Evolutionary conservation across 2,329 filamentous ascomycete species (phyloP).

Genomic region (Aspergillus hortae): DNA sequence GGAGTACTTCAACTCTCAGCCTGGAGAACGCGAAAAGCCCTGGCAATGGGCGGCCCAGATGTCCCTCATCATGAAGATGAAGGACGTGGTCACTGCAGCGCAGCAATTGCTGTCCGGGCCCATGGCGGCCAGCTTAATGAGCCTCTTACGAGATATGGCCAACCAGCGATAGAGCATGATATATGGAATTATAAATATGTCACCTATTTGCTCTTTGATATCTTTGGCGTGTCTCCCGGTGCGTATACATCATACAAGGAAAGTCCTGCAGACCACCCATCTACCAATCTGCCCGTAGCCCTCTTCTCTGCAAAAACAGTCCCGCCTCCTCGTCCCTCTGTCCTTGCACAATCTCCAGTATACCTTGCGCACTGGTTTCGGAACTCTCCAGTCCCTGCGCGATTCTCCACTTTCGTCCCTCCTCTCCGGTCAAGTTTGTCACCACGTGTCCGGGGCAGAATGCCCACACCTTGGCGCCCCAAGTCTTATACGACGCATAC

Average conservation of each 20-base stretch:
- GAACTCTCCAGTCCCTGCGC: conserved; percentile 21
- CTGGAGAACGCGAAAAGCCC: conserved; percentile 59
- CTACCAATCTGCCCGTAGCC: not conserved
- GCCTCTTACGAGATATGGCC: conserved; percentile 27
- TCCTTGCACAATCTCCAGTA: conserved; percentile 25
- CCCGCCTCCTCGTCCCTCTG: conserved; percentile 28
- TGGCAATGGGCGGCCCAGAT: conserved; percentile 77
- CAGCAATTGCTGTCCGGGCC: conserved; percentile 25
- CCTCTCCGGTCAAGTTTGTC: conserved; percentile 24
- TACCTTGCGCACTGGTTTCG: conserved; percentile 12
- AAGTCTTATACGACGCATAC: conserved; percentile 11
- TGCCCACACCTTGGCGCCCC: conserved; percentile 21
- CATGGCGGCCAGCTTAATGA: conserved; percentile 30
- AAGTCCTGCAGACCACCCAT: not conserved
- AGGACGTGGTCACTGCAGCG: conserved; percentile 32
- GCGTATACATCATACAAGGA: too few species aligned
- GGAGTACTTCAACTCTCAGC: conserved; percentile 86
- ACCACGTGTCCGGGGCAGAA: conserved; percentile 27
- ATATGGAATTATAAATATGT: too few species aligned
- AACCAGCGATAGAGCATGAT: conserved; percentile 15
- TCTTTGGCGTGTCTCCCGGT: too few species aligned
- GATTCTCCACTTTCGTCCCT: conserved; percentile 15
- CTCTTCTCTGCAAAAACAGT: not conserved
- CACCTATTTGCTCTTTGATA: too few species aligned
- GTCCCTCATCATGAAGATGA: conserved; percentile 49